These are phyloP conservation scores for Aethionema arabicum DNA, from an alignment of 345 rosid genomes.

Conservation along the genomic window DNA sequence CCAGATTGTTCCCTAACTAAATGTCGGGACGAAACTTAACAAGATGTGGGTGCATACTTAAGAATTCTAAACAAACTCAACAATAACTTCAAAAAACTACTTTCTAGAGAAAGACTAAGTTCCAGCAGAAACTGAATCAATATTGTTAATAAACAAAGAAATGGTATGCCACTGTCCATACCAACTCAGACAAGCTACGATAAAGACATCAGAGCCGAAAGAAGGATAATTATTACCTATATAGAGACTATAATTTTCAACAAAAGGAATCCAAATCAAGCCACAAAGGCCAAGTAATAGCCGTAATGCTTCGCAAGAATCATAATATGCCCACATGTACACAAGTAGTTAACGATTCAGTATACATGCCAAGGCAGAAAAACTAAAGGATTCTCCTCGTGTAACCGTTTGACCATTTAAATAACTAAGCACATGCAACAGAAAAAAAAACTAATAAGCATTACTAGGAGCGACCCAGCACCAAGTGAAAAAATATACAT, in stretches of 20 bases:
- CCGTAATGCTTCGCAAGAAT: too few relatives aligned
- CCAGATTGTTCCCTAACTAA: slow-evolving; percentile 9
- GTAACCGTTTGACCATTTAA: slow-evolving; percentile 2
- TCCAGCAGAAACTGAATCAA: slow-evolving; percentile 1
- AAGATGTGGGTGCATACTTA: slow-evolving; percentile 8
- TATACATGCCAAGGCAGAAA: too few relatives aligned
- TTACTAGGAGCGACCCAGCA: background rate
- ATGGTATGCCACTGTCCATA: slow-evolving; percentile 4
- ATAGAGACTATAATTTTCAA: background rate
- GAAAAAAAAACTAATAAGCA: background rate
- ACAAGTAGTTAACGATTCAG: too few relatives aligned
- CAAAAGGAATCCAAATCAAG: too few relatives aligned
- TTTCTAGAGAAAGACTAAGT: background rate
- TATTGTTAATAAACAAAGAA: slow-evolving; percentile 1
- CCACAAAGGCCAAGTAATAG: too few relatives aligned
- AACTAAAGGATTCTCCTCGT: background rate
- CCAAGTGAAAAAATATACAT: slow-evolving; percentile 1
- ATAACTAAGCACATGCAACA: background rate
- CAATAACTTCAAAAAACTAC: background rate
- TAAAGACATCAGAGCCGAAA: background rate
- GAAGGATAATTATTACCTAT: background rate
- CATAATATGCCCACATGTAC: too few relatives aligned
- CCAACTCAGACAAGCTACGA: slow-evolving; percentile 7
- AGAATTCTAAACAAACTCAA: slow-evolving; percentile 8
- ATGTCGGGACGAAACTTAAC: background rate